Percentiles rank a stretch among this genome's conserved stretches.
Evolutionary conservation across 2,329 filamentous ascomycete species (phyloP).

Genomic region (Bipolaris gigantea): DNA sequence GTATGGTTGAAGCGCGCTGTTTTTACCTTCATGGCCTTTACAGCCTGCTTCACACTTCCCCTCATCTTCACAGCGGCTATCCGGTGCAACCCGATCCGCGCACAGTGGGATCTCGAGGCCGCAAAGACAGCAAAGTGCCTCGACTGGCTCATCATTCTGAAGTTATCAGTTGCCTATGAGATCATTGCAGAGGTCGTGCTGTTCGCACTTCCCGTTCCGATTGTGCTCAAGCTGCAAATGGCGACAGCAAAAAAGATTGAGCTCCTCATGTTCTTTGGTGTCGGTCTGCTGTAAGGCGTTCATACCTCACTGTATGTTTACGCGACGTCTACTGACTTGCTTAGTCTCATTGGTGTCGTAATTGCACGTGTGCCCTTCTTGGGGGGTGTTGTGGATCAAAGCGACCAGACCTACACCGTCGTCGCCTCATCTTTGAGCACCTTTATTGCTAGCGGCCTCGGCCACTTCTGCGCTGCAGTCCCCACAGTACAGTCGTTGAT

Average conservation of each 20-base stretch:
- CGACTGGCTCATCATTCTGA: conserved; percentile 3
- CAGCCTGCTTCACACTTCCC: conserved; percentile 3
- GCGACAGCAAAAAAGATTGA: conserved; percentile 3
- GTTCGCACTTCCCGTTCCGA: conserved; percentile 5
- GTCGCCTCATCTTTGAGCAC: conserved; percentile 2
- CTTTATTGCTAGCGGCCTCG: conserved; percentile 2
- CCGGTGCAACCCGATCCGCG: conserved; percentile 1
- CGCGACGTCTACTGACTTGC: neutral
- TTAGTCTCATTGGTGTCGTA: neutral
- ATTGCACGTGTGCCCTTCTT: conserved; percentile 4
- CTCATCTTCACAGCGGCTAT: conserved; percentile 1
- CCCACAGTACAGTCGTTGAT: conserved; percentile 1
- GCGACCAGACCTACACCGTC: conserved; percentile 6
- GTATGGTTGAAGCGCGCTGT: conserved; percentile 6
- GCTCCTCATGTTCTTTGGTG: conserved; percentile 2
- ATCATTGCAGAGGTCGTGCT: conserved; percentile 3
- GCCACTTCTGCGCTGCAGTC: conserved; percentile 4
- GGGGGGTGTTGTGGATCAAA: conserved; percentile 2
- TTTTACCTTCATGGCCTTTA: conserved; percentile 5
- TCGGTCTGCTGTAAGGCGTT: neutral
- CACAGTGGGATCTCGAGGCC: conserved; percentile 4
- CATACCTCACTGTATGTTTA: neutral
- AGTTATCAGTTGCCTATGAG: conserved; percentile 1
- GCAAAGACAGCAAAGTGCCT: conserved; percentile 3
- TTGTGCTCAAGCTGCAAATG: conserved; percentile 6